Evolutionary conservation across 2,329 filamentous ascomycete species (phyloP), one percentile per base, ranked within the genome.

Genomic region (Ascochyta rabiei): DNA sequence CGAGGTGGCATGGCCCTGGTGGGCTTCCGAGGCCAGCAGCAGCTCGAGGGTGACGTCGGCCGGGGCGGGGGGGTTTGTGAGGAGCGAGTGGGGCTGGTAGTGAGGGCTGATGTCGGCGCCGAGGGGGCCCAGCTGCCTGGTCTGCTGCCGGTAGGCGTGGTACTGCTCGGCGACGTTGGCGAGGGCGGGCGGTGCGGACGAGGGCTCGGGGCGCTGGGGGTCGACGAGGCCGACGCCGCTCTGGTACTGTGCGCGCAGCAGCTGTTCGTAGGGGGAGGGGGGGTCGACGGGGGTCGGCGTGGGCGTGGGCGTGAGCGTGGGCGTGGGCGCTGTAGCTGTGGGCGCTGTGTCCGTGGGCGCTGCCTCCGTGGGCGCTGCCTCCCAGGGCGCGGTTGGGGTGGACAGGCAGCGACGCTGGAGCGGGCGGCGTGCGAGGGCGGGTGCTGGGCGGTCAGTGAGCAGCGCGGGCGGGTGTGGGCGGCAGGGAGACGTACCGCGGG

Each of bases 21-120:
- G 74, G 53, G 74, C 73, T 59, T 75, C 71, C 6, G 74, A 74
- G 48, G 74, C 74, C 56, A 76, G 73, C 86, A 99, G 85, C 58
- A 96, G 84, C 80, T 97, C 93, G 56, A 99, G 86, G 42, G 92
- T 93, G 57, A 98, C 84, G 69, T 97, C 89, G 72, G 88, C 82
- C 21, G 91, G 88, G 34, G 78, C 78, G 1, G 92, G 92, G 3
- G 95, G 93, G 70, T 91, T 82, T 54, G 78, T 80, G 60, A 93
- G 79, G 49, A 96, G 79, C 50, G 85, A 79, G 62, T 84, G 81
- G 3, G 89, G 89, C 56, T 83, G 75, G 76, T 93, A 93, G 55
- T 83, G 81, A 37, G 79, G 78, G 51, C 63, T 64, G 37, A 80
- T 61, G 38, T 65, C 57, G 23, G 73, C 69, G 35, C 80, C 80